phyloP scores from a whole-genome alignment of 208 protist species.

The Leishmania aethiopica region DNA sequence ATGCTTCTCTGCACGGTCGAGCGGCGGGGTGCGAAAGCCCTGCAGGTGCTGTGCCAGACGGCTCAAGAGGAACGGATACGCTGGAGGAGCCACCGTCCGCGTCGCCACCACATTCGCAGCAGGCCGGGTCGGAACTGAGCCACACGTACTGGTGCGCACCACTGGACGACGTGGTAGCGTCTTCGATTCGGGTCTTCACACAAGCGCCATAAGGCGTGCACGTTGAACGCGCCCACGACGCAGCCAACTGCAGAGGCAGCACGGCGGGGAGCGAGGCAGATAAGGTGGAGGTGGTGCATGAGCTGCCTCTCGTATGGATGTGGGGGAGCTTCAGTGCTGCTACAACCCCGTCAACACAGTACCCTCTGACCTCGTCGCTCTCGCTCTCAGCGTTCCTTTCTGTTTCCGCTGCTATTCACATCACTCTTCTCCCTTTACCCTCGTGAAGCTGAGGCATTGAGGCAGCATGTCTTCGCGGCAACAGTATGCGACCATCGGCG shows the following conservation, averaged over 20 bases:
- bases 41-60: background rate
- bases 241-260: background rate
- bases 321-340: background rate
- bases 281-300: background rate
- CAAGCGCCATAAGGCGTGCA: background rate
- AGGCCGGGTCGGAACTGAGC: background rate
- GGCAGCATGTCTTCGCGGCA: background rate
- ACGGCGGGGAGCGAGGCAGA: background rate
- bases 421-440: background rate
- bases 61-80: background rate
- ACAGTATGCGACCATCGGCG: background rate
- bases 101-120: background rate
- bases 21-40: background rate
- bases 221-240: background rate
- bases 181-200: conserved; percentile 15
- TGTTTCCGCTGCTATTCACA: background rate
- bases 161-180: conserved; percentile 9
- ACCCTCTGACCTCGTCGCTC: background rate
- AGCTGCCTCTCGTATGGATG: background rate
- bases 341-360: too few species aligned
- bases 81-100: too few species aligned
- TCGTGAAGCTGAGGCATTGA: background rate
- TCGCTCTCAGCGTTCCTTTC: background rate
- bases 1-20: conserved; percentile 1
- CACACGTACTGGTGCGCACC: conserved; percentile 28